Evolutionary conservation across 306 rosid species (phyloP).

Genomic region (Begonia peltatifolia): DNA sequence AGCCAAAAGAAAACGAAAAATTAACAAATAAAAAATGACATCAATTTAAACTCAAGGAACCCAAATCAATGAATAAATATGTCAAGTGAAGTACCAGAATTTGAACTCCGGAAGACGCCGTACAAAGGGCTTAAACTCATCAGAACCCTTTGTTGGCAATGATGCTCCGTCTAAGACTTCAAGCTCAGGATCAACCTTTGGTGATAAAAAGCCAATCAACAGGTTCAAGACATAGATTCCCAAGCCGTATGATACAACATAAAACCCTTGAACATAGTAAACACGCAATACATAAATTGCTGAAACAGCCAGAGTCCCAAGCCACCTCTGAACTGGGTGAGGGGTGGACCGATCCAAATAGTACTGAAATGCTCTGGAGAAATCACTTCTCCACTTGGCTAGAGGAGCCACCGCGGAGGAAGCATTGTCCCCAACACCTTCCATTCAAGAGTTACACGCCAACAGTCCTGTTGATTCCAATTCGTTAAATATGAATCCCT

Average conservation of each 20-base stretch:
- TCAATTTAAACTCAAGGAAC: not conserved
- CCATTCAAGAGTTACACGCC: conserved; percentile 21
- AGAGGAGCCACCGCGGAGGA: conserved; percentile 29
- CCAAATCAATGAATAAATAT: not conserved
- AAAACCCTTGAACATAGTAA: conserved; percentile 45
- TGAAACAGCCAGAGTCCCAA: conserved; percentile 35
- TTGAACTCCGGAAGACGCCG: conserved; percentile 75
- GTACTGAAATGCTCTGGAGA: conserved; percentile 31
- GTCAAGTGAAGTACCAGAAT: conserved; percentile 38
- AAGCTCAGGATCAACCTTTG: conserved; percentile 58
- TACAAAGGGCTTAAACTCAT: conserved; percentile 58
- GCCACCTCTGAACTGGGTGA: conserved; percentile 46
- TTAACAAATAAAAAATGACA: too few relatives aligned
- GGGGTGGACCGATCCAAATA: conserved; percentile 55
- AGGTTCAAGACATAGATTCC: conserved; percentile 51
- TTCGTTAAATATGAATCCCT: not conserved
- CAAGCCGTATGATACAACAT: conserved; percentile 47
- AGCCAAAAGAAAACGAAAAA: too few relatives aligned
- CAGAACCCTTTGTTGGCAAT: conserved; percentile 46
- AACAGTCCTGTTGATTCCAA: conserved; percentile 10
- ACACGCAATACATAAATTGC: conserved; percentile 37
- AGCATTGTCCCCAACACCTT: conserved; percentile 34
- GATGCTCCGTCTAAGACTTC: conserved; percentile 48
- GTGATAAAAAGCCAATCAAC: conserved; percentile 55
- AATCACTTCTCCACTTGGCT: conserved; percentile 45